Evolutionary conservation across 345 rosid genomes (phyloP), one percentile per base, ranked within the genome.

Genomic region (Melaleuca quinquenervia): DNA sequence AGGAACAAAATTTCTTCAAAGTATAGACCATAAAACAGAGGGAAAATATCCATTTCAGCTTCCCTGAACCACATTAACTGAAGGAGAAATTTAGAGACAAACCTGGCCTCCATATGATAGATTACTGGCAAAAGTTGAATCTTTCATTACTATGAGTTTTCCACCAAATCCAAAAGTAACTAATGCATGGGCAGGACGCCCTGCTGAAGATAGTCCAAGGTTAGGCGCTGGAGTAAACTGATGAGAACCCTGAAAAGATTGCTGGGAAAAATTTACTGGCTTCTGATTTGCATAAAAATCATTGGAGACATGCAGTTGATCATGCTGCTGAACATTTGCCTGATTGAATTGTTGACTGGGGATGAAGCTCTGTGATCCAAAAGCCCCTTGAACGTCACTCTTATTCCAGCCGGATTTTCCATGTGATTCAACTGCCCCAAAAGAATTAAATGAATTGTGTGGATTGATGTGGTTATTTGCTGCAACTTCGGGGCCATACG

Each of bases 151-250:
- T 85, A 96, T 85, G 85, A 97, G 93, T 88, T 94, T 97, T 85
- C 99, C 99, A 82, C 99, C 99, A 92, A 98, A 98, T 36, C 99
- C 99, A 90, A 98, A 98, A 86, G 92, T 89, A 89, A 95, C 95
- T 89, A 96, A 90, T 45, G 97, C 95, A 92, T 96, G 98, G 50
- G 98, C 92, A 87, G 99, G 99, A 88, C 99, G 99, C 41, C 98
- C 96, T 89, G 95, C 98, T 84, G 99, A 88, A 75, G 99, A 95
- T 90, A 95, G 94, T 88, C 93, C 96, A 1, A 85, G 51, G 89
- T 75, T 87, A 83, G 93, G 89, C 84, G 92, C 91, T 92, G 89
- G 91, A 85, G 93, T 89, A 91, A 93, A 92, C 88, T 88, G 93
- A 89, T 92, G 93, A 89, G 88, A 90, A 82, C 86, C 87, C 89